phyloP scores from a whole-genome alignment of 768 basidiomycete species.

The Termitomyces sp. region DNA sequence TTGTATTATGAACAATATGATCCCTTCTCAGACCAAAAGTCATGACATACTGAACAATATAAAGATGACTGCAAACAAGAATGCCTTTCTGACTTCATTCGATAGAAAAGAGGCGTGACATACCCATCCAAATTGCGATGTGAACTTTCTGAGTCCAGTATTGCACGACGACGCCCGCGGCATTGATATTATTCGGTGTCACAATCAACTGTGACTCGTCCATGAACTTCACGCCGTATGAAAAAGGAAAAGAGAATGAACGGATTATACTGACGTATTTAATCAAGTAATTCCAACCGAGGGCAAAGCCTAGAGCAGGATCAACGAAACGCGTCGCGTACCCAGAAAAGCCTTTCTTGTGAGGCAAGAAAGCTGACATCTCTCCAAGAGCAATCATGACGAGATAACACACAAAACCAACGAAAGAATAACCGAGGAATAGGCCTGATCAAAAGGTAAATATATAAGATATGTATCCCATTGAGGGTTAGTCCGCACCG shows the following conservation, averaged over 20 bases:
- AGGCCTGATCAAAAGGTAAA: constrained; percentile 12
- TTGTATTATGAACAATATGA: too few relatives aligned
- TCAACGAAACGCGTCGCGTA: constrained; percentile 64
- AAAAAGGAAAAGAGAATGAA: not conserved
- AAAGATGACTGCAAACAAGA: constrained; percentile 39
- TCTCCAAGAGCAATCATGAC: constrained; percentile 52
- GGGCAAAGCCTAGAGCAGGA: constrained; percentile 61
- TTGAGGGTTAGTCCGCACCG: constrained; percentile 20
- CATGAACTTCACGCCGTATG: not conserved
- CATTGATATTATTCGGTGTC: constrained; percentile 62
- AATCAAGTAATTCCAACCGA: constrained; percentile 59
- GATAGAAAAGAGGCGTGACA: constrained; percentile 11
- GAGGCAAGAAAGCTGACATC: constrained; percentile 47
- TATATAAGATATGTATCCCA: not conserved
- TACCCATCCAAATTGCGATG: constrained; percentile 53
- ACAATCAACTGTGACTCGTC: constrained; percentile 40
- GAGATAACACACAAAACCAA: constrained; percentile 53
- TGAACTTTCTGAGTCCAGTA: constrained; percentile 42
- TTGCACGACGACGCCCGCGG: constrained; percentile 47
- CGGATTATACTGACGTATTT: constrained; percentile 37
- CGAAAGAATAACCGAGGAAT: constrained; percentile 36
- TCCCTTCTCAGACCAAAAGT: not conserved
- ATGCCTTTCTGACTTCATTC: not conserved
- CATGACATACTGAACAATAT: constrained; percentile 43
- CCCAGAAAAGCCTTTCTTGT: constrained; percentile 56